These are phyloP conservation scores for Bipolaris cookei DNA, from an alignment of 2,329 filamentous ascomycete genomes.

Conservation along the genomic window DNA sequence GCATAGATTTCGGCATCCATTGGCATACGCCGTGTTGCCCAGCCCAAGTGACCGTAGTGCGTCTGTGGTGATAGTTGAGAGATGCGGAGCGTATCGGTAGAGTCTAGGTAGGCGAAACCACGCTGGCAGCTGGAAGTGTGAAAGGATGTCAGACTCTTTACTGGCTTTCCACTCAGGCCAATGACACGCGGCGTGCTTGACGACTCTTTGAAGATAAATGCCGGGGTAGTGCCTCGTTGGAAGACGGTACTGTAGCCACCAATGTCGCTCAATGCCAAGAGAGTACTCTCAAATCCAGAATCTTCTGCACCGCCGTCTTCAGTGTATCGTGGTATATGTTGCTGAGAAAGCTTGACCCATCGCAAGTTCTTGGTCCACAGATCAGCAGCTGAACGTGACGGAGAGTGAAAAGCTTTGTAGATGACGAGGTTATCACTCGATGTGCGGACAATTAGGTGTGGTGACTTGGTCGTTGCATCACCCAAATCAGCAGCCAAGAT, in stretches of 20 bases:
- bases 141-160: conserved; percentile 76
- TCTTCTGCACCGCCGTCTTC: conserved; percentile 58
- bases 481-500: conserved; percentile 85
- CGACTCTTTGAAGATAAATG: conserved; percentile 81
- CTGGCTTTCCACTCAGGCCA: conserved; percentile 70
- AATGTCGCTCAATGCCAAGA: conserved; percentile 68
- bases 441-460: conserved; percentile 85
- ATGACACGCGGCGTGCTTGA: conserved; percentile 78
- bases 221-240: conserved; percentile 77
- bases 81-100: conserved; percentile 72
- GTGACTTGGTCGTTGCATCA: conserved; percentile 70
- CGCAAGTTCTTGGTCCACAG: conserved; percentile 66
- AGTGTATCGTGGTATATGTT: conserved; percentile 66
- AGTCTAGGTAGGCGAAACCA: conserved; percentile 77
- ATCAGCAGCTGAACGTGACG: conserved; percentile 45
- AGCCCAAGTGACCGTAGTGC: conserved; percentile 75
- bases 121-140: conserved; percentile 77
- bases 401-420: conserved; percentile 77
- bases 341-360: conserved; percentile 78
- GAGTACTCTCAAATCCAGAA: conserved; percentile 53
- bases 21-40: conserved; percentile 74
- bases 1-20: conserved; percentile 74
- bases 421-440: conserved; percentile 81
- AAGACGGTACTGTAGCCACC: conserved; percentile 82
- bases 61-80: conserved; percentile 72